Conservation (phyloP, 306 rosid genomes). For the Quercus berberidifolia region DNA sequence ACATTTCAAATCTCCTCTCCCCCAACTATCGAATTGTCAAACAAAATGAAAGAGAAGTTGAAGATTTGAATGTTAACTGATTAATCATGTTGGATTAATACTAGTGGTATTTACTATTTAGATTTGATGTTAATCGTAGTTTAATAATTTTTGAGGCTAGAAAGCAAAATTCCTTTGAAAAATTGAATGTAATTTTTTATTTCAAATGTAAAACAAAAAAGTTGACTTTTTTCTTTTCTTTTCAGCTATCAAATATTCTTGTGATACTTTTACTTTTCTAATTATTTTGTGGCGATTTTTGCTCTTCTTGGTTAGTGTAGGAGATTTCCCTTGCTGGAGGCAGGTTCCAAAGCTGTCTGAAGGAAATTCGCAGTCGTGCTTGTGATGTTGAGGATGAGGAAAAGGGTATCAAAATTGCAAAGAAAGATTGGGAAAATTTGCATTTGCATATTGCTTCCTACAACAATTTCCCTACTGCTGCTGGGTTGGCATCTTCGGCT, state of each 20-base stretch:
- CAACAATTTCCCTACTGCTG: slow-evolving; percentile 98
- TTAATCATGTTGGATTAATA: too few species aligned
- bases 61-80: too few species aligned
- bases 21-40: too few species aligned
- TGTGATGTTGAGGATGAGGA: slow-evolving; percentile 70
- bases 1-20: too few species aligned
- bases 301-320: slow-evolving; percentile 68
- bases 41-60: not conserved
- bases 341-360: slow-evolving; percentile 75
- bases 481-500: slow-evolving; percentile 97
- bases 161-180: not conserved
- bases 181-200: not conserved
- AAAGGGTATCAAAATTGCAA: slow-evolving; percentile 68
- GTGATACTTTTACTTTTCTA: slow-evolving; percentile 1
- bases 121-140: not conserved
- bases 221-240: not conserved
- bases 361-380: slow-evolving; percentile 85
- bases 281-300: slow-evolving; percentile 34
- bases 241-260: not conserved
- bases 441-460: slow-evolving; percentile 82
- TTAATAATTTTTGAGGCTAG: not conserved
- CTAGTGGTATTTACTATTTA: not conserved
- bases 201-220: not conserved
- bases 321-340: slow-evolving; percentile 95
- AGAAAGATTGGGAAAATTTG: slow-evolving; percentile 79